Evolutionary conservation across 805 yeast species (phyloP).

Genomic region (Yarrowia hollandica): DNA sequence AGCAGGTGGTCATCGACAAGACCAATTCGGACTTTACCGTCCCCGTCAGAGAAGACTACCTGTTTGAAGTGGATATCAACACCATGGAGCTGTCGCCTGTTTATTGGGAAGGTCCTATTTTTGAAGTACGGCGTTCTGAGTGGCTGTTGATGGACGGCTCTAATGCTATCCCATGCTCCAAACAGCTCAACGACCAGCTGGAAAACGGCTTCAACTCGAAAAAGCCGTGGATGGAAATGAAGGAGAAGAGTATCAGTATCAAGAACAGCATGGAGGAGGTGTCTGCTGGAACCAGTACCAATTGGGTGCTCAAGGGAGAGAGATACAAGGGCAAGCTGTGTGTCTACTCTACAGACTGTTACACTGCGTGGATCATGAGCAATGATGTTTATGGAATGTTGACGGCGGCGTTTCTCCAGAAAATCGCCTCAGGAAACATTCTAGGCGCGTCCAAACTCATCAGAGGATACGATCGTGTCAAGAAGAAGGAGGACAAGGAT

Average conservation of each 20-base stretch:
- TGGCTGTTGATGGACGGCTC: slow-evolving; percentile 69
- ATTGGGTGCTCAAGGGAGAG: slow-evolving; percentile 34
- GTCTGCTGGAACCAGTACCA: slow-evolving; percentile 22
- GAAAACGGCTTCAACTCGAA: slow-evolving; percentile 55
- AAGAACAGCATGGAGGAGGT: slow-evolving; percentile 23
- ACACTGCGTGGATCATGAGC: slow-evolving; percentile 36
- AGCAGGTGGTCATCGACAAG: slow-evolving; percentile 33
- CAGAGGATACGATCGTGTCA: slow-evolving; percentile 35
- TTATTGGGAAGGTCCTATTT: slow-evolving; percentile 87
- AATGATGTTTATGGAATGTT: slow-evolving; percentile 35
- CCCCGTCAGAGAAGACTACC: slow-evolving; percentile 76
- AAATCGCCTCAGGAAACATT: slow-evolving; percentile 40
- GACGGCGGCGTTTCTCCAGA: slow-evolving; percentile 24
- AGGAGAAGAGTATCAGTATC: slow-evolving; percentile 41
- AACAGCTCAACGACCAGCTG: slow-evolving; percentile 53
- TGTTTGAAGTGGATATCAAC: slow-evolving; percentile 68
- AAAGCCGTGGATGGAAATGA: slow-evolving; percentile 45
- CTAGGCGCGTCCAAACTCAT: slow-evolving; percentile 37
- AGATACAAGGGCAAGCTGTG: slow-evolving; percentile 13
- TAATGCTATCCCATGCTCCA: slow-evolving; percentile 51
- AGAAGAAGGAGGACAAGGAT: slow-evolving; percentile 8
- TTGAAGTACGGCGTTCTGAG: slow-evolving; percentile 77
- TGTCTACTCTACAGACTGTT: slow-evolving; percentile 30
- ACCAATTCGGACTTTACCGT: slow-evolving; percentile 40
- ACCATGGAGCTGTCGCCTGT: slow-evolving; percentile 61